A percentile compares a stretch with the other conserved stretches of the same genome.
These are phyloP conservation scores for Vanilla planifolia DNA, from an alignment of 106 monocot genomes.

Conservation along the genomic window DNA sequence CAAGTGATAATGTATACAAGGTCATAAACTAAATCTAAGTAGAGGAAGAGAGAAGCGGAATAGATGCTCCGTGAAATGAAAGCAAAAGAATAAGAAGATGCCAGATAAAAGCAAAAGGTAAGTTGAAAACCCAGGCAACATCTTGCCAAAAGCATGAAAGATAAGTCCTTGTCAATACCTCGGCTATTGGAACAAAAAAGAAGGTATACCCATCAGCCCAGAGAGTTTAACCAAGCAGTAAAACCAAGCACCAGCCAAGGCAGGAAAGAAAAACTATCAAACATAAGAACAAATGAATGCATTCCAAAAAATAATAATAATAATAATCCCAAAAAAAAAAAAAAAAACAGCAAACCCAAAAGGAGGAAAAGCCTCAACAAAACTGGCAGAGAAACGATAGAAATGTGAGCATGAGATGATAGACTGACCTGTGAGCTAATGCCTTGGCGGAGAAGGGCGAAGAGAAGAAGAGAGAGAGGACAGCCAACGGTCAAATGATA, in stretches of 20 bases:
- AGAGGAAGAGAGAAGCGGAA: background rate
- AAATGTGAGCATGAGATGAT: background rate
- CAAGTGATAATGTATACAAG: background rate
- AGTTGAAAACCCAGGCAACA: too few species aligned
- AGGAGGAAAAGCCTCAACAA: background rate
- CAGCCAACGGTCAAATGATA: constrained; percentile 41
- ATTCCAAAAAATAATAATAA: too few species aligned
- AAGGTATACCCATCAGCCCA: too few species aligned
- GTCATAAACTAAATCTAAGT: background rate
- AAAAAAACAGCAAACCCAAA: background rate
- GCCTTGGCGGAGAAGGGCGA: too few species aligned
- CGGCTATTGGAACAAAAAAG: too few species aligned
- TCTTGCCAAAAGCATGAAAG: background rate
- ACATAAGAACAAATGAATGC: background rate
- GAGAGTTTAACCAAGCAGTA: too few species aligned
- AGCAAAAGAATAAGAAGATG: background rate
- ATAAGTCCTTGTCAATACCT: background rate
- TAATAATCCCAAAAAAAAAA: background rate
- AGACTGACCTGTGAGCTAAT: background rate
- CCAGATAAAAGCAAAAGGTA: too few species aligned
- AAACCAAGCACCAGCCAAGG: too few species aligned
- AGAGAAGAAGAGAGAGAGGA: constrained; percentile 16
- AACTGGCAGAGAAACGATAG: background rate
- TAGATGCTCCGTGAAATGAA: background rate
- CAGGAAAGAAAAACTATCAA: too few species aligned